Evolutionary conservation across 2,329 filamentous ascomycete genomes (phyloP).

Genomic region (Aureobasidium sp.): DNA sequence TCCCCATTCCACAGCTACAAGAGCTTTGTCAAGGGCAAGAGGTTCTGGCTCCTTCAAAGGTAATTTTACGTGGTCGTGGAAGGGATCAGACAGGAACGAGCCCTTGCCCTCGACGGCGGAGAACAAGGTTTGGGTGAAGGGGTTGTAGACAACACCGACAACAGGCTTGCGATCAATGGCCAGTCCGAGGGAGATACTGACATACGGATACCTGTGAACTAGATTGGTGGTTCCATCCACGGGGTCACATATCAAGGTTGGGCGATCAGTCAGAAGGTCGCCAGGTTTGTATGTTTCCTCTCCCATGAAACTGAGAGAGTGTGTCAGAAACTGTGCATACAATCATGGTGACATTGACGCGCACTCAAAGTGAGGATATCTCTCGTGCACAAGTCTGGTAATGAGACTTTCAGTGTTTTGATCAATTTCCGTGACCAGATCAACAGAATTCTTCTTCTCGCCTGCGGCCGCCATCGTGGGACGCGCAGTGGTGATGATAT

Average conservation of each 20-base stretch:
- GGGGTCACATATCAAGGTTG: constrained; percentile 74
- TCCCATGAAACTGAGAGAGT: constrained; percentile 51
- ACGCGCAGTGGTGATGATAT: constrained; percentile 37
- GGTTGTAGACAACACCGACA: constrained; percentile 74
- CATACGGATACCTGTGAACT: constrained; percentile 64
- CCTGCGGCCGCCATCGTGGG: constrained; percentile 34
- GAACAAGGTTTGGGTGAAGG: constrained; percentile 61
- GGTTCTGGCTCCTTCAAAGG: constrained; percentile 43
- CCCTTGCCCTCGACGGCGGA: constrained; percentile 59
- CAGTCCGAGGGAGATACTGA: constrained; percentile 69
- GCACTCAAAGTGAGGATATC: constrained; percentile 47
- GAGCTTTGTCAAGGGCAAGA: constrained; percentile 51
- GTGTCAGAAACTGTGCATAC: neutral
- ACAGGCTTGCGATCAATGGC: constrained; percentile 52
- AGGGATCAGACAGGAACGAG: constrained; percentile 38
- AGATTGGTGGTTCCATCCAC: constrained; percentile 81
- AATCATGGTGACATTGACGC: constrained; percentile 9
- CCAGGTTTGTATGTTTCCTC: constrained; percentile 69
- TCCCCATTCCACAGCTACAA: constrained; percentile 69
- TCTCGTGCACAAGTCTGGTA: constrained; percentile 39
- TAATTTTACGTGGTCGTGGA: constrained; percentile 27
- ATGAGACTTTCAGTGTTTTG: constrained; percentile 52
- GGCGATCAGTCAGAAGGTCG: constrained; percentile 50
- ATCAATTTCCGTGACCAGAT: constrained; percentile 57
- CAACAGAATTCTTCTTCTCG: constrained; percentile 46